phyloP scores from a whole-genome alignment of 805 yeast genomes.

The Candida fluviatilis region DNA sequence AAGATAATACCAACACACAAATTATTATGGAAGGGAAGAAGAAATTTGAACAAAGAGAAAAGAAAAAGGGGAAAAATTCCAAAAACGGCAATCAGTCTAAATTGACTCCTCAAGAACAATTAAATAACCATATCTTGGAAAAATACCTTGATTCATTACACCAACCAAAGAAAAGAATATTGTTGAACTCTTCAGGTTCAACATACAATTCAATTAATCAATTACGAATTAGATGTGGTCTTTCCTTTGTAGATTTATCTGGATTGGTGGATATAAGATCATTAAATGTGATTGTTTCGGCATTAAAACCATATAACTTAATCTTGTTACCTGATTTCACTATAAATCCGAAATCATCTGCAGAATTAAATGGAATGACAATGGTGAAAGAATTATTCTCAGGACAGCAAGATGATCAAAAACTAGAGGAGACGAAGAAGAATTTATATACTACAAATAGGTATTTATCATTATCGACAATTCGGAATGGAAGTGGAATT shows the following conservation, averaged over 20 bases:
- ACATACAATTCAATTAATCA: conserved; percentile 16
- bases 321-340: conserved; percentile 51
- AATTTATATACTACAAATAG: conserved; percentile 17
- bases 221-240: conserved; percentile 61
- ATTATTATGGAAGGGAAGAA: conserved; percentile 35
- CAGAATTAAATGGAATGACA: conserved; percentile 23
- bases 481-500: conserved; percentile 24
- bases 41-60: conserved; percentile 30
- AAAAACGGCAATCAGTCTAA: conserved; percentile 19
- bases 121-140: conserved; percentile 37
- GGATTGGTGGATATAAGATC: conserved; percentile 87
- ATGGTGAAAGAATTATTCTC: conserved; percentile 24
- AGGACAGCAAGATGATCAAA: conserved; percentile 28
- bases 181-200: conserved; percentile 16
- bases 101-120: conserved; percentile 40
- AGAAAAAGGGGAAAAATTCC: conserved; percentile 14
- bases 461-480: conserved; percentile 26
- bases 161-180: conserved; percentile 47
- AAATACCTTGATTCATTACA: conserved; percentile 45
- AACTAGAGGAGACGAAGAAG: conserved; percentile 17
- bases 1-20: conserved; percentile 40
- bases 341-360: conserved; percentile 12
- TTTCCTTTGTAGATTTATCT: conserved; percentile 74
- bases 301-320: conserved; percentile 72
- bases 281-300: conserved; percentile 67